Percentiles rank a stretch among this genome's conserved stretches.
These are phyloP conservation scores for Cystobasidium ongulense DNA, from an alignment of 768 basidiomycete species.

Conservation along the genomic window DNA sequence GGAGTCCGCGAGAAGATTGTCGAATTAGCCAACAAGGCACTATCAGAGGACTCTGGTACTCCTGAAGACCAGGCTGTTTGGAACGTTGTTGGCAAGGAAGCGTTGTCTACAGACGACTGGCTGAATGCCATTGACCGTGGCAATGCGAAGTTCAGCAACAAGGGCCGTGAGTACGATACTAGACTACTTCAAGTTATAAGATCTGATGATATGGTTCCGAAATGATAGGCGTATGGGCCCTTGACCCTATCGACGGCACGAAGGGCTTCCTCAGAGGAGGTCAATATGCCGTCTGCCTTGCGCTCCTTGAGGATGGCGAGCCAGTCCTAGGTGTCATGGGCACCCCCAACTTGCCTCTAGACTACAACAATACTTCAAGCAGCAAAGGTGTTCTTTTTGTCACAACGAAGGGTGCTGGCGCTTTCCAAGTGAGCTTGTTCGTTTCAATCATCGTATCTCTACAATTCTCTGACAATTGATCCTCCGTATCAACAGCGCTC, in stretches of 20 bases:
- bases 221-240: slow-evolving; percentile 66
- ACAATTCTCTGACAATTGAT: too few relatives aligned
- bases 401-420: slow-evolving; percentile 77
- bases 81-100: slow-evolving; percentile 57
- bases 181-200: too few relatives aligned
- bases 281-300: slow-evolving; percentile 86
- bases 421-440: slow-evolving; percentile 54
- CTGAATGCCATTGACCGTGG: slow-evolving; percentile 81
- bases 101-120: slow-evolving; percentile 39
- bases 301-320: slow-evolving; percentile 66
- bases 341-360: slow-evolving; percentile 77
- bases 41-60: slow-evolving; percentile 38
- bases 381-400: slow-evolving; percentile 73
- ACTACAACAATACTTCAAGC: slow-evolving; percentile 50
- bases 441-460: neutral
- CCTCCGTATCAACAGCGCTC: slow-evolving; percentile 34
- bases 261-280: slow-evolving; percentile 86
- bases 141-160: slow-evolving; percentile 60
- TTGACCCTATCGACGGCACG: slow-evolving; percentile 86
- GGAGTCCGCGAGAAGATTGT: slow-evolving; percentile 62
- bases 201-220: neutral
- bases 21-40: slow-evolving; percentile 63
- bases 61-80: slow-evolving; percentile 59
- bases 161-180: slow-evolving; percentile 56
- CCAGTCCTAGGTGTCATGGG: slow-evolving; percentile 80